Evolutionary conservation across 768 basidiomycete genomes (phyloP), one percentile per base, ranked within the genome.

Genomic region (Fomitopsis pulvina): DNA sequence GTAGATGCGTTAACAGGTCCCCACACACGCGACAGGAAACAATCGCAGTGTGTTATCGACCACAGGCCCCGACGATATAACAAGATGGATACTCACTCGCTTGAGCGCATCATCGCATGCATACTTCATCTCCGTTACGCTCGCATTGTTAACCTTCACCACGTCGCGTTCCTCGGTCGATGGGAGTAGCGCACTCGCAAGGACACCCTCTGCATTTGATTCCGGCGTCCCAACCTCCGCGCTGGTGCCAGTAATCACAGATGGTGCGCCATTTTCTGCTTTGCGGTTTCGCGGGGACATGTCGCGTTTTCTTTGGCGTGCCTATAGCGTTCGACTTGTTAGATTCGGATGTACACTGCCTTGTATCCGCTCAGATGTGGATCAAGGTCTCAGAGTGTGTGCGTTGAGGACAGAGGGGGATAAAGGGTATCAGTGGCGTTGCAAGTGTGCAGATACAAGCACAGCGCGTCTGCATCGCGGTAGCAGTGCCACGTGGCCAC

Each of bases 81-180:
- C 32, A 21, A 43, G 34, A 72, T 50, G 24, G 12, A 39, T 7
- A 71, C 80, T 42, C 63, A 95, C 93, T 61, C 89, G 85, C 68
- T 90, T 92, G 51, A 97, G 71, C 40, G 85, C 85, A 69, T 98
- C 94, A 67, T 98, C 94, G 53, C 74, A 69, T 8, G 79, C 71
- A 48, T 68, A 66, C 62, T 81, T 80, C 55, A 80, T 70, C 58
- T 80, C 78, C 8, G 62, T 59, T 40, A 72, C 57, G 56, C 70
- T 77, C 22, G 73, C 69, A 50, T 76, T 77, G 67, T 80, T 81
- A 47, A 79, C 70, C 51, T 72, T 72, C 51, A 76, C 68, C 32
- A 63, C 65, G 37, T 73, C 71, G 28, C 67, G 59, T 34, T 59
- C 60, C 37, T 50, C 45, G 52, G 27, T 58, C 47, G 24, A 56